phyloP scores from a whole-genome alignment of 2,329 filamentous ascomycete genomes.

The Remersonia thermophila region DNA sequence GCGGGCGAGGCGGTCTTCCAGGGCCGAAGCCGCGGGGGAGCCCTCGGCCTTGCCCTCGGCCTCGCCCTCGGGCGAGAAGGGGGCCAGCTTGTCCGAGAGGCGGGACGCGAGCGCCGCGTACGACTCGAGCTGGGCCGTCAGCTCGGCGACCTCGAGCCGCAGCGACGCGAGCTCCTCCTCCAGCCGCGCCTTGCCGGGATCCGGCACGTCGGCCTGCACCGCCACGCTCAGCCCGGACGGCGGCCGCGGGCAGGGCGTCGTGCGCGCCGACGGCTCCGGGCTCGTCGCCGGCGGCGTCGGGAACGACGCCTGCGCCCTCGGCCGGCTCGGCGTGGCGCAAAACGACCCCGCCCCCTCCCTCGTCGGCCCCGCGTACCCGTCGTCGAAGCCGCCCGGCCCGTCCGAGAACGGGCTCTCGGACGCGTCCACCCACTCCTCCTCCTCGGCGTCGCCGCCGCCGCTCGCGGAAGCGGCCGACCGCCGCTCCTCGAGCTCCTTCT shows the following conservation, averaged over 20 bases:
- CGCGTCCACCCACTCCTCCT: background rate
- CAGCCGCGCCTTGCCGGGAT: slow-evolving; percentile 30
- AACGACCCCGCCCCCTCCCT: slow-evolving; percentile 34
- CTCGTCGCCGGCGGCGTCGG: slow-evolving; percentile 45
- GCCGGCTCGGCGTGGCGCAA: slow-evolving; percentile 38
- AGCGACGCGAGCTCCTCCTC: slow-evolving; percentile 37
- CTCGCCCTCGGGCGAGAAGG: no score
- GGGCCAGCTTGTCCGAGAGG: slow-evolving; percentile 25
- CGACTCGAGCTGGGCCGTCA: slow-evolving; percentile 34
- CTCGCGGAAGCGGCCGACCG: background rate
- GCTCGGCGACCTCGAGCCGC: slow-evolving; percentile 34
- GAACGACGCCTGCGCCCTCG: slow-evolving; percentile 31
- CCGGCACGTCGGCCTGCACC: slow-evolving; percentile 30
- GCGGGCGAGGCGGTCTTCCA: slow-evolving; percentile 32
- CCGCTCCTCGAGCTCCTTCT: slow-evolving; percentile 19
- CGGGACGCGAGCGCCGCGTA: slow-evolving; percentile 32
- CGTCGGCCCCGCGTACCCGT: no score
- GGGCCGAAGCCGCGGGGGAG: slow-evolving; percentile 15
- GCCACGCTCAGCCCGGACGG: slow-evolving; percentile 13
- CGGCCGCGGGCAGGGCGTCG: slow-evolving; percentile 26
- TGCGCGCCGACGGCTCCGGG: slow-evolving; percentile 22
- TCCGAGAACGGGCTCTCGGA: no score
- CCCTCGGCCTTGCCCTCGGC: slow-evolving; percentile 9
- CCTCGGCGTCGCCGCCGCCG: background rate
- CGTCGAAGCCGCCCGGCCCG: no score